These are phyloP conservation scores for Aspergillus coremiiformis DNA, from an alignment of 495 filamentous ascomycete genomes.

Conservation along the genomic window DNA sequence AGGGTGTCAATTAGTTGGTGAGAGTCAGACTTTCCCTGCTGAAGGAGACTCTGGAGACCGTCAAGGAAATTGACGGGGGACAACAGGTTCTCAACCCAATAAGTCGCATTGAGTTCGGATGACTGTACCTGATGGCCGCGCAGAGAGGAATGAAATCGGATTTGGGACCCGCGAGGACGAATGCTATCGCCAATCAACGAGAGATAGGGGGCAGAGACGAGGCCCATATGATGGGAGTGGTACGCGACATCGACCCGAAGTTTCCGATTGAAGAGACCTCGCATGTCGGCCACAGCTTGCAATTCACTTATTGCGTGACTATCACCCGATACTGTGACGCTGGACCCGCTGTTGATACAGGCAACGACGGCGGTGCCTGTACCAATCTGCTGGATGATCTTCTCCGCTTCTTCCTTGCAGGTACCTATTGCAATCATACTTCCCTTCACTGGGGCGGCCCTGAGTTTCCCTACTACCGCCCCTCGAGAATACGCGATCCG, in stretches of 20 bases:
- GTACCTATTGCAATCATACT: slow-evolving; percentile 34
- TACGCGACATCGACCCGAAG: slow-evolving; percentile 43
- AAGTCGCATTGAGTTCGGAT: slow-evolving; percentile 17
- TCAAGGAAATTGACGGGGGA: slow-evolving; percentile 39
- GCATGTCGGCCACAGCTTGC: slow-evolving; percentile 20
- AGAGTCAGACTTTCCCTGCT: background rate
- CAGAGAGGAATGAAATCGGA: slow-evolving; percentile 34
- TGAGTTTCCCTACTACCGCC: slow-evolving; percentile 13
- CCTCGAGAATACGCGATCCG: slow-evolving; percentile 34
- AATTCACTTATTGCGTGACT: slow-evolving; percentile 29
- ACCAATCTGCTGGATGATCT: slow-evolving; percentile 14
- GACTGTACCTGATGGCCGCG: slow-evolving; percentile 19
- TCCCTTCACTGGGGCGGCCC: slow-evolving; percentile 12
- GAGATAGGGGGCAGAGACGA: slow-evolving; percentile 26
- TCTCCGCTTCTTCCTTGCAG: slow-evolving; percentile 17
- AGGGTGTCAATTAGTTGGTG: slow-evolving; percentile 23
- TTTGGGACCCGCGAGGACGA: slow-evolving; percentile 10
- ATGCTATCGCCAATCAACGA: slow-evolving; percentile 25
- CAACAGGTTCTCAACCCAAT: slow-evolving; percentile 43
- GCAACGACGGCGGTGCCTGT: slow-evolving; percentile 28
- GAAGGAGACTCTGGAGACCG: slow-evolving; percentile 11
- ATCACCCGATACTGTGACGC: slow-evolving; percentile 34
- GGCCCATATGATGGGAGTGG: slow-evolving; percentile 41
- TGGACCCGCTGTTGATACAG: slow-evolving; percentile 41
- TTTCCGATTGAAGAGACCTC: slow-evolving; percentile 29